Percentiles rank a stretch among this genome's conserved stretches.
Evolutionary conservation across 805 yeast species (phyloP).

Genomic region (Lipomyces orientalis): DNA sequence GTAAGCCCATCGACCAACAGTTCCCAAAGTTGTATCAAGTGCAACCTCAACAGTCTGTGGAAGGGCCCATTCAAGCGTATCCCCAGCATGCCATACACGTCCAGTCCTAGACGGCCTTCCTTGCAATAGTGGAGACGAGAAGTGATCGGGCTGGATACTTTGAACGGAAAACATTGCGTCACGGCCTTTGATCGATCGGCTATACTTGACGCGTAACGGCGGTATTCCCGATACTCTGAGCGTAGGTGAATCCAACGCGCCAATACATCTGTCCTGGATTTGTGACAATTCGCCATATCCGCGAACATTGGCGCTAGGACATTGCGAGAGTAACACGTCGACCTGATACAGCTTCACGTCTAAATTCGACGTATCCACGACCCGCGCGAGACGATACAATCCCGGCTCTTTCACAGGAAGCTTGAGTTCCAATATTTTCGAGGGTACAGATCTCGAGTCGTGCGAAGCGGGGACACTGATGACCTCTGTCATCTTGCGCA

Average conservation of each 20-base stretch:
- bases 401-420: slow-evolving; percentile 76
- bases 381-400: slow-evolving; percentile 69
- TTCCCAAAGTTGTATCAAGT: slow-evolving; percentile 51
- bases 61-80: slow-evolving; percentile 46
- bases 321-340: slow-evolving; percentile 68
- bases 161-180: slow-evolving; percentile 41
- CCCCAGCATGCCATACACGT: slow-evolving; percentile 35
- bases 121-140: slow-evolving; percentile 39
- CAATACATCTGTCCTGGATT: slow-evolving; percentile 63
- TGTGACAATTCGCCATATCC: slow-evolving; percentile 40
- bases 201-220: slow-evolving; percentile 68
- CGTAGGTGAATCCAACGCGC: slow-evolving; percentile 57
- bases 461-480: slow-evolving; percentile 25
- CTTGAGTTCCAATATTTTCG: slow-evolving; percentile 54
- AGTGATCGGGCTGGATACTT: slow-evolving; percentile 36
- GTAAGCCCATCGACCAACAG: slow-evolving; percentile 62
- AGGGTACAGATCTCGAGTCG: slow-evolving; percentile 9
- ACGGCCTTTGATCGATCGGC: slow-evolving; percentile 41
- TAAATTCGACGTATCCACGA: slow-evolving; percentile 65
- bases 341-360: slow-evolving; percentile 65
- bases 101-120: slow-evolving; percentile 36
- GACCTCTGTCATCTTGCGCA: slow-evolving; percentile 48
- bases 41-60: slow-evolving; percentile 50
- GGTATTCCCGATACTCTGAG: slow-evolving; percentile 75
- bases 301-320: slow-evolving; percentile 73